Conservation (phyloP, 2,329 filamentous ascomycete species). For the Colletotrichum sp. region DNA sequence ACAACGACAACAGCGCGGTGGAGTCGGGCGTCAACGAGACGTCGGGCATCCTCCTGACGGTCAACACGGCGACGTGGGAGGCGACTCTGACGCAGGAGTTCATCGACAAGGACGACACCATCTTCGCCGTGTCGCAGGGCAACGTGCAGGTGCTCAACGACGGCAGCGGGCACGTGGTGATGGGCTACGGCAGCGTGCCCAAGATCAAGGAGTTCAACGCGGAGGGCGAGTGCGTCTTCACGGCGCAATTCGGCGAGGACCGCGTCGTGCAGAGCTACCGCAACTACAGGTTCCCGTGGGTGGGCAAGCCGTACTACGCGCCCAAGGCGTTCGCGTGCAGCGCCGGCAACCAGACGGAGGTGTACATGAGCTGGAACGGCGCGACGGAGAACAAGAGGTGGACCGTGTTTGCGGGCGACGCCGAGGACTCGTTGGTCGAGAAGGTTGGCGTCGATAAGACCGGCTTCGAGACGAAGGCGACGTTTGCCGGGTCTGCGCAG, state of each 20-base stretch:
- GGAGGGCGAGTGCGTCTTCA: slow-evolving; percentile 55
- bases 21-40: slow-evolving; percentile 24
- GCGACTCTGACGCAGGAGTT: slow-evolving; percentile 27
- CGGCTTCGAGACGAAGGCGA: slow-evolving; percentile 4
- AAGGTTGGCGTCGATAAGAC: neutral
- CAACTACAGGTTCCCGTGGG: slow-evolving; percentile 59
- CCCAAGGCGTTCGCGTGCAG: slow-evolving; percentile 4
- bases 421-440: neutral
- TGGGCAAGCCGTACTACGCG: slow-evolving; percentile 42
- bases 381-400: slow-evolving; percentile 35
- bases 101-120: slow-evolving; percentile 21
- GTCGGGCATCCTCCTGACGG: slow-evolving; percentile 25
- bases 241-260: slow-evolving; percentile 50
- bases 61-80: slow-evolving; percentile 30
- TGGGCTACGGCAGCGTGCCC: slow-evolving; percentile 61
- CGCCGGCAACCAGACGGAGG: slow-evolving; percentile 3
- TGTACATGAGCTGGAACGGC: slow-evolving; percentile 43
- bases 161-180: slow-evolving; percentile 52
- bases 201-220: slow-evolving; percentile 50
- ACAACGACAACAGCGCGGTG: slow-evolving; percentile 36
- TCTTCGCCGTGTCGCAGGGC: slow-evolving; percentile 54
- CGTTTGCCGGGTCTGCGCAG: neutral
- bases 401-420: slow-evolving; percentile 22
- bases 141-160: slow-evolving; percentile 55
- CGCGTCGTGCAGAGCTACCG: slow-evolving; percentile 56